A percentile compares a stretch with the other conserved stretches of the same genome.
These are phyloP conservation scores for Aureobasidium sp. DNA, from an alignment of 2,329 filamentous ascomycete genomes.

Conservation along the genomic window DNA sequence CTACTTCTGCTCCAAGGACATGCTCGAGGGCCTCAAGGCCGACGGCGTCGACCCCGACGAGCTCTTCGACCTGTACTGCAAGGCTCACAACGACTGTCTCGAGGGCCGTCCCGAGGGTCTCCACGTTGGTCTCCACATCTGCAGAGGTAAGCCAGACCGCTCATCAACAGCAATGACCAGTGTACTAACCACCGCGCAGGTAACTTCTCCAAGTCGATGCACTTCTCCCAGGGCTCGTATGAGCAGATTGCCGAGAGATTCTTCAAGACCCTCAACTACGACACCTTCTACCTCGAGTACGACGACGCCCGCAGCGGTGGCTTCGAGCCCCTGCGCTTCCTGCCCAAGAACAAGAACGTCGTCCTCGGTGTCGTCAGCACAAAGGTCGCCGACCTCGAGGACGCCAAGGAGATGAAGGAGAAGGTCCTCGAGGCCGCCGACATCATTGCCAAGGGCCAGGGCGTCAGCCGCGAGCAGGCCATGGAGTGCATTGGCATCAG, in stretches of 20 bases:
- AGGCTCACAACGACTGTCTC: conserved; percentile 33
- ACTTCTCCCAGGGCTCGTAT: conserved; percentile 33
- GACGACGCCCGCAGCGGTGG: conserved; percentile 33
- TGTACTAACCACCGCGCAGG: conserved; percentile 20
- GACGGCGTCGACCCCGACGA: conserved; percentile 32
- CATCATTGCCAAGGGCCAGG: conserved; percentile 33
- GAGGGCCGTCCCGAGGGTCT: conserved; percentile 29
- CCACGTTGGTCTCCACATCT: conserved; percentile 34
- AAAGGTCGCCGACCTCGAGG: conserved; percentile 32
- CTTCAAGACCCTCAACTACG: conserved; percentile 33
- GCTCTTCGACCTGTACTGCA: conserved; percentile 32
- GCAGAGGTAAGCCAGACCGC: conserved; percentile 26
- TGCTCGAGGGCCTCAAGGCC: conserved; percentile 28
- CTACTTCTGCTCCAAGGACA: conserved; percentile 33
- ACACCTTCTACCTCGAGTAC: conserved; percentile 36
- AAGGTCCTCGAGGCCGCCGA: conserved; percentile 30
- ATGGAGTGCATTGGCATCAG: conserved; percentile 33
- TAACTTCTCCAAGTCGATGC: conserved; percentile 34
- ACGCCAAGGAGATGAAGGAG: conserved; percentile 27
- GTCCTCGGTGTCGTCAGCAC: conserved; percentile 34
- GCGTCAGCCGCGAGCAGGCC: conserved; percentile 29
- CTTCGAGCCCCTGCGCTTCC: conserved; percentile 33
- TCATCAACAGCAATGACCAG: neutral
- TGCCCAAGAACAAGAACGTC: conserved; percentile 34
- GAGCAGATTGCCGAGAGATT: conserved; percentile 33